These are phyloP conservation scores for Gaeumannomyces tritici DNA, from an alignment of 2,329 filamentous ascomycete genomes.

Conservation along the genomic window DNA sequence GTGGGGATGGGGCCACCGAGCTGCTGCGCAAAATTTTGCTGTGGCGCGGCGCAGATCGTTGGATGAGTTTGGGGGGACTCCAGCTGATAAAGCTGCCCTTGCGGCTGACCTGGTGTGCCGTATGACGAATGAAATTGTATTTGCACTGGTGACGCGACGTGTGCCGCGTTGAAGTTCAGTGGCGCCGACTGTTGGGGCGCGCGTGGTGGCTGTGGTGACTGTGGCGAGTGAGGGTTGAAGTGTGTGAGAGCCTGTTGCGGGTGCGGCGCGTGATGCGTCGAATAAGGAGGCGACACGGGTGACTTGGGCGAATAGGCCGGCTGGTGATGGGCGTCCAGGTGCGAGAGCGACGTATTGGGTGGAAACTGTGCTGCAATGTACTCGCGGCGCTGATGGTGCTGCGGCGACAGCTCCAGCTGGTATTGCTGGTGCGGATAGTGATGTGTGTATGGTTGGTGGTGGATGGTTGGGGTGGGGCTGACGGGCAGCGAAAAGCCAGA, in stretches of 20 bases:
- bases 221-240: neutral
- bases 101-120: neutral
- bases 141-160: too few relatives aligned
- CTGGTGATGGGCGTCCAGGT: too few relatives aligned
- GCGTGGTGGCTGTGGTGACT: too few relatives aligned
- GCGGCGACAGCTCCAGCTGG: neutral
- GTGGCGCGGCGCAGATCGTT: neutral
- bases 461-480: conserved; percentile 3
- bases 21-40: neutral
- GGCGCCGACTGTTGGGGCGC: too few relatives aligned
- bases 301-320: too few relatives aligned
- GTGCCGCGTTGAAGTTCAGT: too few relatives aligned
- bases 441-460: conserved; percentile 5
- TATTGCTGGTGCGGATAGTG: neutral
- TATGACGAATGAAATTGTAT: too few relatives aligned
- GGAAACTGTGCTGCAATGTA: too few relatives aligned
- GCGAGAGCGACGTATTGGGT: too few relatives aligned
- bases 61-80: conserved; percentile 4
- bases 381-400: neutral
- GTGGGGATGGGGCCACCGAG: neutral
- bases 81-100: conserved; percentile 4
- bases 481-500: neutral
- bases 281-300: too few relatives aligned
- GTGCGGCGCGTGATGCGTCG: neutral
- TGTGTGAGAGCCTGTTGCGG: neutral